Evolutionary conservation across 163 green algal genomes (phyloP).

Genomic region (Chloromonas sp.): DNA sequence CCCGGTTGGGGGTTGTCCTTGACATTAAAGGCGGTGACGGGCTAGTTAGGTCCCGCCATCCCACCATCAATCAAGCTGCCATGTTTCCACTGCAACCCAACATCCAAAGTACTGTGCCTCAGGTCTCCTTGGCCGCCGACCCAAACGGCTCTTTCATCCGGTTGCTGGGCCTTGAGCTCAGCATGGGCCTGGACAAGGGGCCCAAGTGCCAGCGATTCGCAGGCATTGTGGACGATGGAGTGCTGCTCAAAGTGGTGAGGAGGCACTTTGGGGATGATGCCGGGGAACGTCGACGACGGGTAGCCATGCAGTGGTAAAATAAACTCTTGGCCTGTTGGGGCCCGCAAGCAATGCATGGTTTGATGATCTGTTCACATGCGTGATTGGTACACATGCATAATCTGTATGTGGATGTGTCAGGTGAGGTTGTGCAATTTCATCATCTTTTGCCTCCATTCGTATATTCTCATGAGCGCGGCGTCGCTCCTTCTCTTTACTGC

Average conservation of each 20-base stretch:
- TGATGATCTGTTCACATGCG: neutral
- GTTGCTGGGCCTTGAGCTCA: constrained; percentile 50
- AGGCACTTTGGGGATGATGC: neutral
- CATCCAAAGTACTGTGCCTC: neutral
- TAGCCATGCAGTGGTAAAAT: neutral
- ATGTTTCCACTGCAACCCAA: no score
- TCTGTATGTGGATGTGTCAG: no score
- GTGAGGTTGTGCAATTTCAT: no score
- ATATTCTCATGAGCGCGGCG: no score
- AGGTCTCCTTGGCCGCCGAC: constrained; percentile 47
- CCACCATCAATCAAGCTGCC: no score
- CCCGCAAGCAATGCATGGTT: neutral
- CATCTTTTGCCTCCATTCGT: no score
- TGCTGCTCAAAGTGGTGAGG: constrained; percentile 75
- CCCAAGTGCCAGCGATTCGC: constrained; percentile 67
- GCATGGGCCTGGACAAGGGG: constrained; percentile 7
- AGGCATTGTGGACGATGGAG: constrained; percentile 69
- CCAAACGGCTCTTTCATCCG: constrained; percentile 38
- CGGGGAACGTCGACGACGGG: neutral
- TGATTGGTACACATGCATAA: neutral
- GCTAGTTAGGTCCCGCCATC: no score
- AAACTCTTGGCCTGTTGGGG: neutral
- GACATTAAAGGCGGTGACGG: no score
- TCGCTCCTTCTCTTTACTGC: no score
- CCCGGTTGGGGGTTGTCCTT: no score